Percentiles rank a stretch among this genome's conserved stretches.
Conservation (phyloP, 1,139 yeast species). For the Debaryomyces singareniensis region DNA sequence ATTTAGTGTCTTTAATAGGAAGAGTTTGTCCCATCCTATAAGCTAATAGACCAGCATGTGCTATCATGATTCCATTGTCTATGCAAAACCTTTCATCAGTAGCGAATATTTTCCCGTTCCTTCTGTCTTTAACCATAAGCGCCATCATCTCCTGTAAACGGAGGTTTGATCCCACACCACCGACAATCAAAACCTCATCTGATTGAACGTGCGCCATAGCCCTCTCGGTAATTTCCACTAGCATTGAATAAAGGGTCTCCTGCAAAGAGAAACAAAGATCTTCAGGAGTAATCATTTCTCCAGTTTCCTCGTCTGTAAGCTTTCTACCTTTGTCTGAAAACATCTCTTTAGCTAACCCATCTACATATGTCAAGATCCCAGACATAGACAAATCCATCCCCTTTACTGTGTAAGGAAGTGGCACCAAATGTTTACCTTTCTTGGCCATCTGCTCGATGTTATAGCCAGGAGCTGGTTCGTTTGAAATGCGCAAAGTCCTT, state of each 20-base stretch:
- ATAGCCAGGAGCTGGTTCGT: slow-evolving; percentile 96
- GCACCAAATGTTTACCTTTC: slow-evolving; percentile 60
- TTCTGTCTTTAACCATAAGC: slow-evolving; percentile 79
- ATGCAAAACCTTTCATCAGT: slow-evolving; percentile 97
- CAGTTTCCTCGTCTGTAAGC: slow-evolving; percentile 44
- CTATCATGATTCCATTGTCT: slow-evolving; percentile 98
- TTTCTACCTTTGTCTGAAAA: slow-evolving; percentile 48
- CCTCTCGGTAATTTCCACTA: slow-evolving; percentile 94
- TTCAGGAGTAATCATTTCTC: slow-evolving; percentile 61
- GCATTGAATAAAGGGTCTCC: slow-evolving; percentile 89
- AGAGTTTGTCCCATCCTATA: slow-evolving; percentile 75
- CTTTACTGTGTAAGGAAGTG: slow-evolving; percentile 89
- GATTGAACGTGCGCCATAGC: slow-evolving; percentile 98
- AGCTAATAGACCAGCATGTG: slow-evolving; percentile 90
- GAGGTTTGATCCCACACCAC: slow-evolving; percentile 95
- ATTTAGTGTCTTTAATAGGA: slow-evolving; percentile 63
- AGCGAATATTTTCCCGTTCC: slow-evolving; percentile 77
- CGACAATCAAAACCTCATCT: slow-evolving; percentile 86
- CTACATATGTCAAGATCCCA: slow-evolving; percentile 84
- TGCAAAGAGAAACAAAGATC: slow-evolving; percentile 91
- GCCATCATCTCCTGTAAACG: slow-evolving; percentile 95
- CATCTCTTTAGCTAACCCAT: slow-evolving; percentile 68
- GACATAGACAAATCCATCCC: slow-evolving; percentile 99
- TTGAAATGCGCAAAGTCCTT: slow-evolving; percentile 77
- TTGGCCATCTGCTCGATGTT: slow-evolving; percentile 94